A percentile compares a stretch with the other conserved stretches of the same genome.
Evolutionary conservation across 495 filamentous ascomycete species (phyloP).

Genomic region (Usnea hakonensis): DNA sequence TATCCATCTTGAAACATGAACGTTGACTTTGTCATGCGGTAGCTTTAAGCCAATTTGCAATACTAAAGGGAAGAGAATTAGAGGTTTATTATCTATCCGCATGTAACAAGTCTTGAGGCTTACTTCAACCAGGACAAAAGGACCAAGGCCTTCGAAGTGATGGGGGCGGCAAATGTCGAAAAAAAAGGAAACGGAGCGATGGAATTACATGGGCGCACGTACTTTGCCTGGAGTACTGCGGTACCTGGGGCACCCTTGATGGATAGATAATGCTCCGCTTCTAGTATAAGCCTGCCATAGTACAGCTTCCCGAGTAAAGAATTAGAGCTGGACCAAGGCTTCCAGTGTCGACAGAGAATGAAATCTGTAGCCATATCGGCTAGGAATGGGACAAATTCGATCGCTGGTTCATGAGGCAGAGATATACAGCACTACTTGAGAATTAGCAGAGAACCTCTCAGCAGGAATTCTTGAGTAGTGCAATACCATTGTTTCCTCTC

Average conservation of each 20-base stretch:
- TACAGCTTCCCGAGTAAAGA: not conserved
- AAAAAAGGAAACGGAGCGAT: conserved; percentile 47
- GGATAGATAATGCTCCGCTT: conserved; percentile 4
- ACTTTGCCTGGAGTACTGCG: conserved; percentile 43
- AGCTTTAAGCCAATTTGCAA: conserved; percentile 52
- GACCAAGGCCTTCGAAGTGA: conserved; percentile 35
- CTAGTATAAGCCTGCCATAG: not conserved
- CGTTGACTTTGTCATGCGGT: not conserved
- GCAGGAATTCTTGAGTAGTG: not conserved
- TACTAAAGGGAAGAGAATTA: conserved; percentile 41
- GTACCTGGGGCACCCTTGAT: conserved; percentile 22
- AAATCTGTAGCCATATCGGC: not conserved
- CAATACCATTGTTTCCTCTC: conserved; percentile 85
- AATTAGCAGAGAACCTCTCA: not conserved
- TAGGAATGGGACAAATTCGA: not conserved
- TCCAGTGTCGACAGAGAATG: not conserved
- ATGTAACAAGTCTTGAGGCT: not conserved
- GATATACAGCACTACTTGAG: conserved; percentile 58
- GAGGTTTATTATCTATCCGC: conserved; percentile 23
- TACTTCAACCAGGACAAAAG: conserved; percentile 26
- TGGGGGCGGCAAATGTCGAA: conserved; percentile 37
- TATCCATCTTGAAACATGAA: not conserved
- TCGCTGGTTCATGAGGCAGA: conserved; percentile 36
- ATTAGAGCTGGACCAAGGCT: not conserved
- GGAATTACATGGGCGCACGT: conserved; percentile 46